These are phyloP conservation scores for Thuidium tamariscinum DNA, from an alignment of 225 moss, liverwort and hornwort genomes.

Conservation along the genomic window DNA sequence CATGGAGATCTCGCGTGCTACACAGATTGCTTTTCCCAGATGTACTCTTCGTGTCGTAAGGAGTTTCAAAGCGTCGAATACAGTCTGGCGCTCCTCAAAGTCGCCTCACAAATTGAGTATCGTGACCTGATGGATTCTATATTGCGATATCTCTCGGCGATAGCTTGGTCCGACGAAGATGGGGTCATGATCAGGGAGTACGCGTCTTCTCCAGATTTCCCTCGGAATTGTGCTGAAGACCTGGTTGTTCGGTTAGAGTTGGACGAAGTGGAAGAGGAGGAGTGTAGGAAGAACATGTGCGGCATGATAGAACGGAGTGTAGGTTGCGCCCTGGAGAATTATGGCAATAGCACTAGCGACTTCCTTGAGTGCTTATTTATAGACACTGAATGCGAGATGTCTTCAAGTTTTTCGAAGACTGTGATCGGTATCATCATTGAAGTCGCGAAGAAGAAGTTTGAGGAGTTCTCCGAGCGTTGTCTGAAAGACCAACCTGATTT, in stretches of 20 bases:
- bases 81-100: background rate
- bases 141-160: background rate
- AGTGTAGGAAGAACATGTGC: background rate
- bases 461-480: background rate
- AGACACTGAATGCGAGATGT: background rate
- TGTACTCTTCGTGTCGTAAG: background rate
- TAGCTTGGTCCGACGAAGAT: background rate
- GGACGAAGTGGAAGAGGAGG: background rate
- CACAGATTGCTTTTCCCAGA: background rate
- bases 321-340: background rate
- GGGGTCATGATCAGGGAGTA: background rate
- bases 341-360: too few relatives aligned
- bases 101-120: background rate
- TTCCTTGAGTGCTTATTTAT: background rate
- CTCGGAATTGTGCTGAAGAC: background rate
- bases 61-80: background rate
- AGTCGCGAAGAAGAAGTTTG: background rate
- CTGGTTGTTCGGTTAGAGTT: background rate
- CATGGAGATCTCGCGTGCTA: background rate
- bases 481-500: background rate
- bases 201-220: background rate
- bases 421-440: background rate
- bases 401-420: background rate
- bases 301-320: background rate
- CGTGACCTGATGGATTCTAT: background rate